These are phyloP conservation scores for Nymphaea thermarum DNA, from an alignment of 164 flowering plant genomes.

Conservation along the genomic window DNA sequence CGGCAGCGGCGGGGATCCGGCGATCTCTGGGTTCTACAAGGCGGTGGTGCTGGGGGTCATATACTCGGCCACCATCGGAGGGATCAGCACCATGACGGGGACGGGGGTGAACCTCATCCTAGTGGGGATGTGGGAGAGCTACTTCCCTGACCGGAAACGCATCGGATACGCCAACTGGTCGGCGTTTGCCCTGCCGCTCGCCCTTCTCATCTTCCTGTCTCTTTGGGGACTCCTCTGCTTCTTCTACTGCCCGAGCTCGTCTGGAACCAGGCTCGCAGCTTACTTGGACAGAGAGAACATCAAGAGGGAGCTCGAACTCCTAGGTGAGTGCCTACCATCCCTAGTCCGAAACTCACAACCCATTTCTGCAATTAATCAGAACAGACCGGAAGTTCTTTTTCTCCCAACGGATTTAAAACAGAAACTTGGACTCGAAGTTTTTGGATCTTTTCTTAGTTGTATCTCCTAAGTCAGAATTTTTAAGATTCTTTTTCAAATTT, in stretches of 20 bases:
- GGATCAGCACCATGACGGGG: conserved; percentile 88
- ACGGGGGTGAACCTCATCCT: conserved; percentile 89
- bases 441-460: no score
- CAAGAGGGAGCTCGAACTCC: conserved; percentile 53
- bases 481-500: no score
- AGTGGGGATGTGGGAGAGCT: conserved; percentile 92
- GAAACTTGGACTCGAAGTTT: no score
- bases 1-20: conserved; percentile 10
- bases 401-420: no score
- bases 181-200: conserved; percentile 74
- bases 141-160: conserved; percentile 54
- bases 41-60: conserved; percentile 75
- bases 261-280: conserved; percentile 31
- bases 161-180: conserved; percentile 70
- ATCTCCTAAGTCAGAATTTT: no score
- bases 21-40: conserved; percentile 36
- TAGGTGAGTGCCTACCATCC: conserved; percentile 31
- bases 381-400: no score
- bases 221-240: conserved; percentile 63
- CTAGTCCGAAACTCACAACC: no score
- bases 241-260: conserved; percentile 36
- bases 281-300: conserved; percentile 63
- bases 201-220: conserved; percentile 45
- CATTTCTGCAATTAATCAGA: no score
- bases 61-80: conserved; percentile 66